phyloP scores from a whole-genome alignment of 1,139 yeast genomes.

The Kurtzmaniella quercitrusa region DNA sequence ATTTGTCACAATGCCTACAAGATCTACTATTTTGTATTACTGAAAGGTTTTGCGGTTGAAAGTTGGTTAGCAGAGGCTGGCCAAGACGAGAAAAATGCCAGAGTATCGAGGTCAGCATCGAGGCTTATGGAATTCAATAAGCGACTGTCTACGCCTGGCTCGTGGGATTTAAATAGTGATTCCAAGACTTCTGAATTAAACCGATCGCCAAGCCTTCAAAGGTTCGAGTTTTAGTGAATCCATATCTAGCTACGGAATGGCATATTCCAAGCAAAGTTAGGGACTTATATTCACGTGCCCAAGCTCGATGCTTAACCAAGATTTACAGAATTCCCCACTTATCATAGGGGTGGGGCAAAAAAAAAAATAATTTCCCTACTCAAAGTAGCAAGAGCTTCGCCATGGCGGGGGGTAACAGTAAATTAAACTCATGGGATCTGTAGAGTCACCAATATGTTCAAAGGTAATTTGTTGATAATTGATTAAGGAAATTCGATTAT shows the following conservation, averaged over 20 bases:
- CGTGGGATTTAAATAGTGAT: background rate
- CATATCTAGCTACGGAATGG: background rate
- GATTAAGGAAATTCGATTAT: too few species aligned
- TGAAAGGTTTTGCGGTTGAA: conserved; percentile 10
- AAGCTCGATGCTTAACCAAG: background rate
- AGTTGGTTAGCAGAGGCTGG: conserved; percentile 22
- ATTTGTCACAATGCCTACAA: conserved; percentile 20
- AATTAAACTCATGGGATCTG: too few species aligned
- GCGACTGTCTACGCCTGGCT: background rate
- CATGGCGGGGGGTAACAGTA: background rate
- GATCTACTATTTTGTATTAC: conserved; percentile 16
- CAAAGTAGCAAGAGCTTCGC: background rate
- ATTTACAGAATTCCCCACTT: background rate
- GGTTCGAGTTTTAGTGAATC: background rate
- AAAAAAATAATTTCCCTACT: background rate
- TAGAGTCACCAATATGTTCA: too few species aligned
- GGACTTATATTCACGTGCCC: background rate
- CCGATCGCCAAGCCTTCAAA: background rate
- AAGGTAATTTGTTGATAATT: too few species aligned
- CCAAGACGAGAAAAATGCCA: background rate
- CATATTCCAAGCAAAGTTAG: background rate
- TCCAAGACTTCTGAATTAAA: background rate
- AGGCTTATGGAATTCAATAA: background rate
- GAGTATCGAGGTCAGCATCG: background rate
- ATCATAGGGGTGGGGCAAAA: background rate